phyloP scores from a whole-genome alignment of 108 stramenopile species.

The Cyclotella choctawhatcheeana region DNA sequence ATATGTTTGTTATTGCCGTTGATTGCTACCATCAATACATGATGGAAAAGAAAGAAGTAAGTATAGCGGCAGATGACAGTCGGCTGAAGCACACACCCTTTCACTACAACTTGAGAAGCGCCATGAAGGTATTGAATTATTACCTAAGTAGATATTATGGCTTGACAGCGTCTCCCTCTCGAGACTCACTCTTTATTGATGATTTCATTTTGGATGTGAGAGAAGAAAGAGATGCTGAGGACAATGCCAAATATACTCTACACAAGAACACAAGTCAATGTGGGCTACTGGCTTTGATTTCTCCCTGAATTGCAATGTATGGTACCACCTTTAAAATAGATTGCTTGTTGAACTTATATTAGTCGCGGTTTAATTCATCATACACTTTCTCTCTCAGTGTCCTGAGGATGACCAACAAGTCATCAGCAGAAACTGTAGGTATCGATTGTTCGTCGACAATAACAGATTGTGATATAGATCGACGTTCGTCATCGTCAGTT shows the following conservation, averaged over 20 bases:
- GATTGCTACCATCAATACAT: conserved; percentile 8
- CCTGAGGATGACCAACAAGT: not conserved
- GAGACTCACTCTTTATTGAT: not conserved
- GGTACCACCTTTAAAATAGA: no score
- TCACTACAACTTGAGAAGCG: not conserved
- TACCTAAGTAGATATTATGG: conserved; percentile 7
- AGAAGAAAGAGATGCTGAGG: not conserved
- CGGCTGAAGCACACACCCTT: conserved; percentile 7
- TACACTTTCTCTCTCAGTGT: conserved; percentile 2
- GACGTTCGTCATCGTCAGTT: no score
- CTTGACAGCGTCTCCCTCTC: not conserved
- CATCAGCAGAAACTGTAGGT: conserved; percentile 3
- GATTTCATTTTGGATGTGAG: conserved; percentile 9
- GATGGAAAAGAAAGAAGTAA: conserved; percentile 4
- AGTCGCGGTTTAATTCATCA: not conserved
- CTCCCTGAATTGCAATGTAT: no score
- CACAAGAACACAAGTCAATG: no score
- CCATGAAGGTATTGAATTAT: conserved; percentile 17
- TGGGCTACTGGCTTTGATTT: no score
- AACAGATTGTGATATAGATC: no score
- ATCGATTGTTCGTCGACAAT: no score
- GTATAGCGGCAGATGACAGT: not conserved
- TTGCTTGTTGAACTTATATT: no score
- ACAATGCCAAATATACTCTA: not conserved
- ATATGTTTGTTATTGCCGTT: conserved; percentile 13